Evolutionary conservation across 164 flowering plant genomes (phyloP).

Genomic region (Kingdonia uniflora): DNA sequence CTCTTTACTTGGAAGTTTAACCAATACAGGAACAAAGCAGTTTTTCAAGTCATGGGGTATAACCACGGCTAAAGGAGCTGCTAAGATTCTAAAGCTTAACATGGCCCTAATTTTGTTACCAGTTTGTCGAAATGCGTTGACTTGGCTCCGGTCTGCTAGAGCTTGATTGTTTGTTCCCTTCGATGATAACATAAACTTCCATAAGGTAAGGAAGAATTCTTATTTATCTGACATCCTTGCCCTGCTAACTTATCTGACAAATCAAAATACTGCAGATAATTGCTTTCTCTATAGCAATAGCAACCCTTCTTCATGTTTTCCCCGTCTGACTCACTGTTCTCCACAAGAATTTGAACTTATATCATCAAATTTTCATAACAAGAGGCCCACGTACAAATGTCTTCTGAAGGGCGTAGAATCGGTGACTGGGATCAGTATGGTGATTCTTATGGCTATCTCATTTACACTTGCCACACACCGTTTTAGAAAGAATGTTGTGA

Average conservation of each 20-base stretch:
- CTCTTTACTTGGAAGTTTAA: slow-evolving; percentile 74
- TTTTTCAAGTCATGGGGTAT: slow-evolving; percentile 87
- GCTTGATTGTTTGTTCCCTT: slow-evolving; percentile 70
- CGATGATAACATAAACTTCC: slow-evolving; percentile 87
- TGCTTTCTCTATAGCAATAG: slow-evolving; percentile 54
- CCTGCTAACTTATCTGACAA: no score
- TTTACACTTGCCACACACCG: slow-evolving; percentile 60
- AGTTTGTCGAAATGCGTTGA: slow-evolving; percentile 76
- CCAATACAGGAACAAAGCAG: slow-evolving; percentile 53
- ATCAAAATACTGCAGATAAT: slow-evolving; percentile 38
- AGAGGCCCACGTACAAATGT: slow-evolving; percentile 41
- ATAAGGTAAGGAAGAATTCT: slow-evolving; percentile 42
- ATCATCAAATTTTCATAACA: slow-evolving; percentile 46
- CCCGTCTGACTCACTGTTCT: slow-evolving; percentile 41
- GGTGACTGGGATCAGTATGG: slow-evolving; percentile 70
- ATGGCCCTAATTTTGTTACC: slow-evolving; percentile 90
- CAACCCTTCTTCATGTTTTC: slow-evolving; percentile 67
- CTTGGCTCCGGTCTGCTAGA: slow-evolving; percentile 84
- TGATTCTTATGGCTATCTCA: slow-evolving; percentile 52
- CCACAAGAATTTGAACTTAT: slow-evolving; percentile 43
- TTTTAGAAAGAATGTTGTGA: slow-evolving; percentile 53
- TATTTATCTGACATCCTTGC: neutral
- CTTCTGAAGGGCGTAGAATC: slow-evolving; percentile 50
- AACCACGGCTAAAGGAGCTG: slow-evolving; percentile 87
- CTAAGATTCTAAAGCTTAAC: slow-evolving; percentile 89